Conservation (phyloP, 2,329 filamentous ascomycete genomes). For the Calonectria fujianensis region DNA sequence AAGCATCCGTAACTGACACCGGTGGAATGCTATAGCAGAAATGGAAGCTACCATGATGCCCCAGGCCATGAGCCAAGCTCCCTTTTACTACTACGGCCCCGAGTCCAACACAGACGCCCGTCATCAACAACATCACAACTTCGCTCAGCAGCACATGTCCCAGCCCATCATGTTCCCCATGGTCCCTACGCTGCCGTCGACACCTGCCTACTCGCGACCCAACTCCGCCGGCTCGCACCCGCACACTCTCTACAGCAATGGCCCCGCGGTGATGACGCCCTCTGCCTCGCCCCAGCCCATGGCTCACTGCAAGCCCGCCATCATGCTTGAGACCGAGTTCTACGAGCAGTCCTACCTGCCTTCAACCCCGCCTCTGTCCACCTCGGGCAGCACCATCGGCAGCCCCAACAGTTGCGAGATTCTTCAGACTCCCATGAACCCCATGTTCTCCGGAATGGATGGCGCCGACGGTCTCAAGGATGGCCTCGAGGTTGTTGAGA, state of each 20-base stretch:
- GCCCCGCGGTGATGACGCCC: constrained; percentile 81
- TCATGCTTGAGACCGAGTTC: constrained; percentile 87
- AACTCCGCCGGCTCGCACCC: constrained; percentile 80
- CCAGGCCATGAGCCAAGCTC: constrained; percentile 80
- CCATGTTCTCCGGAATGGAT: constrained; percentile 84
- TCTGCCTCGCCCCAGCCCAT: constrained; percentile 84
- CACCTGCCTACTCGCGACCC: constrained; percentile 79
- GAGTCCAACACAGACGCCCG: constrained; percentile 83
- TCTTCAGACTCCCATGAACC: constrained; percentile 88
- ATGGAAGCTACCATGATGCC: constrained; percentile 80
- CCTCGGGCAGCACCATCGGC: constrained; percentile 88
- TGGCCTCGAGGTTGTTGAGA: constrained; percentile 82
- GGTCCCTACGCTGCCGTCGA: constrained; percentile 76
- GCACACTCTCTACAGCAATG: constrained; percentile 73
- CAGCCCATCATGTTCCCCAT: constrained; percentile 73
- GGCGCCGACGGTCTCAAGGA: constrained; percentile 80
- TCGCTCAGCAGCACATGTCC: constrained; percentile 73
- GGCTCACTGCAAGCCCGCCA: constrained; percentile 85
- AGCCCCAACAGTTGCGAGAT: constrained; percentile 88
- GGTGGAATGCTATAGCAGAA: constrained; percentile 56
- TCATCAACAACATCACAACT: constrained; percentile 72
- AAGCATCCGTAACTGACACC: constrained; percentile 45
- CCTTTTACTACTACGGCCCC: constrained; percentile 92
- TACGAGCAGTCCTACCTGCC: constrained; percentile 84
- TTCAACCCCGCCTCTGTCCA: constrained; percentile 90